phyloP scores from a whole-genome alignment of 2,329 filamentous ascomycete genomes.

The Cladobotryum mycophilum region DNA sequence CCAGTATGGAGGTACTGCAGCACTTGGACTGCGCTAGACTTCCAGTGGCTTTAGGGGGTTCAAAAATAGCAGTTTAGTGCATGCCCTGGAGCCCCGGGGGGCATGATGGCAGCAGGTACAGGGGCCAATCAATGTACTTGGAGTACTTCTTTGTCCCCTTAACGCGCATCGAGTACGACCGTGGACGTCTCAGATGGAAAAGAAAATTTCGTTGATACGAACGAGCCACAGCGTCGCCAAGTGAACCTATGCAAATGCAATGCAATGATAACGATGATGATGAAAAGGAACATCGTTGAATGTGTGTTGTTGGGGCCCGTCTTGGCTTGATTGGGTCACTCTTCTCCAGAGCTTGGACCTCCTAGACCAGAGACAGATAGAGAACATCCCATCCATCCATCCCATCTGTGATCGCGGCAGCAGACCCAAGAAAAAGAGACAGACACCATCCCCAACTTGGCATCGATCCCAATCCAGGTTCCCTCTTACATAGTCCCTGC shows the following conservation, averaged over 20 bases:
- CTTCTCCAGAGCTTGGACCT: constrained; percentile 8
- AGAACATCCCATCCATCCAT: neutral
- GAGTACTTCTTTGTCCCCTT: too few relatives aligned
- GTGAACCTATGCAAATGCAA: too few relatives aligned
- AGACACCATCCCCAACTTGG: constrained; percentile 9
- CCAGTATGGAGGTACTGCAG: too few relatives aligned
- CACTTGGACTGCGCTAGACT: constrained; percentile 4
- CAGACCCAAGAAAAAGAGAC: constrained; percentile 1
- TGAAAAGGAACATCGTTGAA: neutral
- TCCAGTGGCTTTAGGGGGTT: constrained; percentile 12
- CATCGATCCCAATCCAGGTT: constrained; percentile 6
- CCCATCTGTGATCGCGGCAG: constrained; percentile 11
- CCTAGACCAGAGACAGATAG: neutral
- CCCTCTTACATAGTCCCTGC: constrained; percentile 8
- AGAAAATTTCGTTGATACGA: neutral
- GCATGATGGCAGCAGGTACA: constrained; percentile 1
- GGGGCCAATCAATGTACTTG: neutral
- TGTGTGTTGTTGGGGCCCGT: neutral
- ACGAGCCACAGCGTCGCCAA: neutral
- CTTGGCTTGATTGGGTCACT: neutral
- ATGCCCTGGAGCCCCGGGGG: neutral
- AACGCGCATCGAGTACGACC: too few relatives aligned
- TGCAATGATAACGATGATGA: too few relatives aligned
- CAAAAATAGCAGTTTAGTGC: constrained; percentile 6
- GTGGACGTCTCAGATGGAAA: too few relatives aligned